These are phyloP conservation scores for Bipolaris victoriae DNA, from an alignment of 2,329 filamentous ascomycete genomes.

Conservation along the genomic window DNA sequence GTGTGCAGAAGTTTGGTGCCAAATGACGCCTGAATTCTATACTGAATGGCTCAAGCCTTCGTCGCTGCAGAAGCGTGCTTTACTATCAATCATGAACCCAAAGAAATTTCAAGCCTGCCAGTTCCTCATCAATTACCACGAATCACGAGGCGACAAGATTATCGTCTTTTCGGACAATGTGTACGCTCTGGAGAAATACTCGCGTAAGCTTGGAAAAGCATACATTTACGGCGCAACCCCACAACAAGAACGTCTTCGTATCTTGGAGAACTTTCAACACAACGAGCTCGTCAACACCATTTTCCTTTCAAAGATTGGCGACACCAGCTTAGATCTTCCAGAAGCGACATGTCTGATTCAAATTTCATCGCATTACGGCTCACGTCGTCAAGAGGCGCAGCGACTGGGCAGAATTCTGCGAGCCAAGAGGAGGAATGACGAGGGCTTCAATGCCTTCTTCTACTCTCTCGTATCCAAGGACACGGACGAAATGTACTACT, in stretches of 20 bases:
- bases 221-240: constrained; percentile 91
- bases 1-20: constrained; percentile 98
- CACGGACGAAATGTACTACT: constrained; percentile 97
- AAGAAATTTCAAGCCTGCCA: constrained; percentile 96
- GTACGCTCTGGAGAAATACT: constrained; percentile 86
- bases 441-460: constrained; percentile 99
- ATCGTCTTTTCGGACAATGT: constrained; percentile 99
- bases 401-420: constrained; percentile 89
- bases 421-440: constrained; percentile 94
- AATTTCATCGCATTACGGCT: constrained; percentile 96
- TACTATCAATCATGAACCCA: constrained; percentile 97
- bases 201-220: constrained; percentile 80
- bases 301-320: constrained; percentile 96
- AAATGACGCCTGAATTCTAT: constrained; percentile 98
- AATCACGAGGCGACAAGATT: constrained; percentile 92
- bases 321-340: constrained; percentile 95
- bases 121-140: constrained; percentile 97
- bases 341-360: constrained; percentile 97
- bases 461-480: constrained; percentile 98
- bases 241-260: constrained; percentile 82
- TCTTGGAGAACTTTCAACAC: constrained; percentile 93
- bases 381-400: constrained; percentile 94
- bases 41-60: constrained; percentile 79
- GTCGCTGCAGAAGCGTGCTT: constrained; percentile 67
- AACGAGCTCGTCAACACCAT: constrained; percentile 89